A percentile compares a stretch with the other conserved stretches of the same genome.
phyloP scores from a whole-genome alignment of 306 rosid species.

The Senna tora region DNA sequence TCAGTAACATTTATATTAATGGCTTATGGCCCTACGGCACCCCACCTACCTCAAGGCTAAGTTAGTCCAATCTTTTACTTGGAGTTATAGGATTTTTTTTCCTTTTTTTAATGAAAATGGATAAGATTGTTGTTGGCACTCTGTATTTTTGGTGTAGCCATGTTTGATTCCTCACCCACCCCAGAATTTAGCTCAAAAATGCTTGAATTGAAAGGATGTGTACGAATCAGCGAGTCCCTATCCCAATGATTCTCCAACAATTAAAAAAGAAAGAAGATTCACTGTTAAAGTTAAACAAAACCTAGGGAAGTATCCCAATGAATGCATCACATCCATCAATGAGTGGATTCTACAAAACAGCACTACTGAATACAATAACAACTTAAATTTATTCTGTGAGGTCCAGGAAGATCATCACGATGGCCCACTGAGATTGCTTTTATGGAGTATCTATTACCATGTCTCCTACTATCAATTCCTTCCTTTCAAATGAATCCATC shows the following conservation, averaged over 20 bases:
- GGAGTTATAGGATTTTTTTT: too few relatives aligned
- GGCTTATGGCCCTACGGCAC: constrained; percentile 11
- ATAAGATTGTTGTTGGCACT: neutral
- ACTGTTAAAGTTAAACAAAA: constrained; percentile 20
- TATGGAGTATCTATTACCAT: too few relatives aligned
- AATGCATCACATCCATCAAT: constrained; percentile 5
- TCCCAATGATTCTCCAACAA: constrained; percentile 24
- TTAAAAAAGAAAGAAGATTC: constrained; percentile 16
- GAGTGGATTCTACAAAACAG: constrained; percentile 25
- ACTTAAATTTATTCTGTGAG: constrained; percentile 12
- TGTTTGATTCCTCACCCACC: neutral
- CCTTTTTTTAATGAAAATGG: neutral
- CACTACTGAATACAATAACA: neutral
- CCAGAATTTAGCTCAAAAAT: constrained; percentile 23
- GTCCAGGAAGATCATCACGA: neutral
- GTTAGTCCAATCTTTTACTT: neutral
- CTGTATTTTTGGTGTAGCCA: neutral
- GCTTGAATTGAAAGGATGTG: constrained; percentile 15
- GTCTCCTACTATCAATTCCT: neutral
- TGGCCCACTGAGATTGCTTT: constrained; percentile 1
- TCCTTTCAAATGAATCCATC: constrained; percentile 24
- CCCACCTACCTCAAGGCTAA: constrained; percentile 14
- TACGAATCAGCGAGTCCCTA: constrained; percentile 9
- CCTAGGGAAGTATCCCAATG: constrained; percentile 5
- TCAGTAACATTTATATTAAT: too few relatives aligned